A percentile compares a stretch with the other conserved stretches of the same genome.
These are phyloP conservation scores for Isatis tinctoria DNA, from an alignment of 345 rosid species.

Conservation along the genomic window DNA sequence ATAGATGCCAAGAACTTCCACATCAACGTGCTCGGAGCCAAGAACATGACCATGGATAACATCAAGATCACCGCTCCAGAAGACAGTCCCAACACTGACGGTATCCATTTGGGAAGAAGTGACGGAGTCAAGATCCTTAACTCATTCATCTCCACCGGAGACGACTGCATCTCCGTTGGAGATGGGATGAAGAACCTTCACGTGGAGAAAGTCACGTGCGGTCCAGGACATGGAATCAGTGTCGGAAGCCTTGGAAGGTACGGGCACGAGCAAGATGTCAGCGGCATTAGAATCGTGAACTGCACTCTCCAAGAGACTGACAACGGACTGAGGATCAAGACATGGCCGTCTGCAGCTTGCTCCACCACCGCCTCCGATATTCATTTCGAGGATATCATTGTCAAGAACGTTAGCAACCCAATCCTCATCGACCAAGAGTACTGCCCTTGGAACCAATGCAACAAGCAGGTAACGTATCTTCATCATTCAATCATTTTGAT, in stretches of 20 bases:
- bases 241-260: constrained; percentile 48
- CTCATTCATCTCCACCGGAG: constrained; percentile 30
- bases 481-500: not conserved
- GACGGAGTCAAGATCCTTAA: constrained; percentile 26
- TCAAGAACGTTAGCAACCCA: constrained; percentile 27
- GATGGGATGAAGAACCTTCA: constrained; percentile 28
- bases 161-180: constrained; percentile 35
- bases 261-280: constrained; percentile 28
- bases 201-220: constrained; percentile 25
- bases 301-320: constrained; percentile 30
- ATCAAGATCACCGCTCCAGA: constrained; percentile 35
- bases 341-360: constrained; percentile 36
- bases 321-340: constrained; percentile 44
- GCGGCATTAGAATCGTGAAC: constrained; percentile 25
- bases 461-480: constrained; percentile 19
- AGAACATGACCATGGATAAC: constrained; percentile 38
- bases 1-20: constrained; percentile 55
- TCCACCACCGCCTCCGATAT: constrained; percentile 27
- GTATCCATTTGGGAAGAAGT: constrained; percentile 41
- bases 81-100: constrained; percentile 45
- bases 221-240: constrained; percentile 39
- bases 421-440: constrained; percentile 36
- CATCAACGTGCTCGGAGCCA: constrained; percentile 42
- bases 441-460: constrained; percentile 36
- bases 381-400: constrained; percentile 24